Conservation (phyloP, 176 grass and related monocot species). For the Rhynchospora pubera region DNA sequence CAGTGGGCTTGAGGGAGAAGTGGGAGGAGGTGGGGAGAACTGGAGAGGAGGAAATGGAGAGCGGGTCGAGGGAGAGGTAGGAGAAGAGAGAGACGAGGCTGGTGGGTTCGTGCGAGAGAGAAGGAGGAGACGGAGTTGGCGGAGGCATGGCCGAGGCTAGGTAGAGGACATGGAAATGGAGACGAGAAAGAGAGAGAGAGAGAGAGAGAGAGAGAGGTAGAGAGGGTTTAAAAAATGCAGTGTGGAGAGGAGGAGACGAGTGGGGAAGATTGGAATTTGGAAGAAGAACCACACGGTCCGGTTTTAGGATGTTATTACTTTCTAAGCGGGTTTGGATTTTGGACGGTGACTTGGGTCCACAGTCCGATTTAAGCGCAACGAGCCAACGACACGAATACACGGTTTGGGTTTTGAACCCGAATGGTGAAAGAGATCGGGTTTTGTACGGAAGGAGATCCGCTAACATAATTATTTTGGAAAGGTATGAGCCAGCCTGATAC, state of each 20-base stretch:
- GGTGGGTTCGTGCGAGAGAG: conserved; percentile 10
- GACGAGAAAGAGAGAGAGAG: neutral
- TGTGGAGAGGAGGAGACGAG: neutral
- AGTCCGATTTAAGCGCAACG: neutral
- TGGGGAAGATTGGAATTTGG: conserved; percentile 17
- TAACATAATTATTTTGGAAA: too few species aligned
- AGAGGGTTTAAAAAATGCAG: neutral
- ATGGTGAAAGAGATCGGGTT: too few species aligned
- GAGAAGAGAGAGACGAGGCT: conserved; percentile 35
- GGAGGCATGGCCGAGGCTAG: conserved; percentile 38
- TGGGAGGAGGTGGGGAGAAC: conserved; percentile 33
- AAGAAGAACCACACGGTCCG: conserved; percentile 36
- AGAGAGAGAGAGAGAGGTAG: neutral
- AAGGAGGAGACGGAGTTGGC: conserved; percentile 20
- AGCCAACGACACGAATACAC: neutral
- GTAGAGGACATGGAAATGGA: neutral
- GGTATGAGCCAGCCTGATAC: too few species aligned
- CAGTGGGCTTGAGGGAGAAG: conserved; percentile 12
- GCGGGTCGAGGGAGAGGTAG: conserved; percentile 28
- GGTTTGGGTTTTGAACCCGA: too few species aligned
- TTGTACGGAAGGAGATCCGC: too few species aligned
- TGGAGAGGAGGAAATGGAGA: conserved; percentile 15
- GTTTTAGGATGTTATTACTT: neutral
- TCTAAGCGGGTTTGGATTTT: neutral
- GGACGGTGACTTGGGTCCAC: neutral